These are phyloP conservation scores for Geranium rotundifolium DNA, from an alignment of 345 rosid species.

Conservation along the genomic window DNA sequence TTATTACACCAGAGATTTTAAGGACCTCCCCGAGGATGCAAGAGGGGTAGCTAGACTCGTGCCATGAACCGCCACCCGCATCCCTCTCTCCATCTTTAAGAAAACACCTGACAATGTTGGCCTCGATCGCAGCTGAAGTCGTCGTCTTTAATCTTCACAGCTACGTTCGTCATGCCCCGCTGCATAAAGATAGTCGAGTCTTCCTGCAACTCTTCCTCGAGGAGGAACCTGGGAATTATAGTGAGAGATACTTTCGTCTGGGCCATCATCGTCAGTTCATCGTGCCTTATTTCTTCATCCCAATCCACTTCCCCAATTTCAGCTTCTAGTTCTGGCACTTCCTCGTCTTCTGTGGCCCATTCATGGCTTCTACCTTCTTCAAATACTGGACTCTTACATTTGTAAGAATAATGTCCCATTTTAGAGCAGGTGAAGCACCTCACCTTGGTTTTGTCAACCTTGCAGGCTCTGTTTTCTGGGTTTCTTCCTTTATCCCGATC, in stretches of 20 bases:
- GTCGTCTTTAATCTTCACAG: slow-evolving; percentile 74
- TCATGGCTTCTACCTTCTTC: no score
- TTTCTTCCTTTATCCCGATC: no score
- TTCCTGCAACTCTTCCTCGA: slow-evolving; percentile 88
- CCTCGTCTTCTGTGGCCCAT: no score
- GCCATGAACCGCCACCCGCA: slow-evolving; percentile 99
- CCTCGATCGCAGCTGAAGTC: slow-evolving; percentile 77
- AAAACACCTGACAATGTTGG: slow-evolving; percentile 68
- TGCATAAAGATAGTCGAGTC: slow-evolving; percentile 83
- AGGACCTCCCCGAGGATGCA: slow-evolving; percentile 98
- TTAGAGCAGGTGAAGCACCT: no score
- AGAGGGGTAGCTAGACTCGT: slow-evolving; percentile 91
- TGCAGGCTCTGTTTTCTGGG: no score
- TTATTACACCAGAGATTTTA: slow-evolving; percentile 89
- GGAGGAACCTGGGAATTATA: slow-evolving; percentile 90
- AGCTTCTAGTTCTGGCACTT: no score
- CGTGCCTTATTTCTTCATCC: no score
- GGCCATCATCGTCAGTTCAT: slow-evolving; percentile 99
- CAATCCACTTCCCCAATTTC: no score
- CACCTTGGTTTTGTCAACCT: no score
- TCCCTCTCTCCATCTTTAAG: slow-evolving; percentile 74
- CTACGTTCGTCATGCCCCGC: slow-evolving; percentile 47
- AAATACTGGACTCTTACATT: no score
- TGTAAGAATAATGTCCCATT: no score
- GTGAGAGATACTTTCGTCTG: slow-evolving; percentile 98